phyloP scores from a whole-genome alignment of 2,329 filamentous ascomycete genomes.

The Aspergillus texensis region DNA sequence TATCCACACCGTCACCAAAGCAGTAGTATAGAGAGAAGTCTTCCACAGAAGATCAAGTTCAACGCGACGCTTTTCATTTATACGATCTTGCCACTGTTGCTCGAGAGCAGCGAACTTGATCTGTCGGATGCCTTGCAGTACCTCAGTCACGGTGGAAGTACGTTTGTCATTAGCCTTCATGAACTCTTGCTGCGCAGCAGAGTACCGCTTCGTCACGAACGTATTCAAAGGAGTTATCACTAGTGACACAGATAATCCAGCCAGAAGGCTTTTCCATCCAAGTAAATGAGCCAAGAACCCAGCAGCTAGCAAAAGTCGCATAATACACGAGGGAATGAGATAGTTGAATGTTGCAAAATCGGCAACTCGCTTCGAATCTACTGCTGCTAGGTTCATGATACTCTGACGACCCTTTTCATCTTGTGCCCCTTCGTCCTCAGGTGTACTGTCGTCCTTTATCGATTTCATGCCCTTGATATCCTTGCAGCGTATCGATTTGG shows the following conservation, averaged over 20 bases:
- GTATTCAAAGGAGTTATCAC: constrained; percentile 69
- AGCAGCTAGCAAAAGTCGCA: constrained; percentile 66
- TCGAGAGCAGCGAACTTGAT: constrained; percentile 82
- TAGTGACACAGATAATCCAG: constrained; percentile 65
- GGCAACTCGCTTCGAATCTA: constrained; percentile 69
- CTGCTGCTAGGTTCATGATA: constrained; percentile 76
- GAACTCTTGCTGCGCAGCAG: constrained; percentile 64
- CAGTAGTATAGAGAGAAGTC: constrained; percentile 65
- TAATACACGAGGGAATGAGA: constrained; percentile 63
- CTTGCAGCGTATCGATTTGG: constrained; percentile 75
- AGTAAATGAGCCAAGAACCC: constrained; percentile 67
- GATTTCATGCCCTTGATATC: constrained; percentile 55
- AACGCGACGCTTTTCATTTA: constrained; percentile 62
- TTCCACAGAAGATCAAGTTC: constrained; percentile 69
- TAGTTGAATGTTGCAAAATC: constrained; percentile 69
- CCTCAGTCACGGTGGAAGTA: constrained; percentile 72
- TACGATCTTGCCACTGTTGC: constrained; percentile 71
- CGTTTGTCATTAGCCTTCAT: constrained; percentile 78
- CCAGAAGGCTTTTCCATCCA: constrained; percentile 68
- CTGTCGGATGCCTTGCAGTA: constrained; percentile 74
- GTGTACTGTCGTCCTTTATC: constrained; percentile 49
- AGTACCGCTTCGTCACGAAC: constrained; percentile 65
- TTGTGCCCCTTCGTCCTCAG: constrained; percentile 48
- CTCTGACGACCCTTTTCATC: constrained; percentile 66
- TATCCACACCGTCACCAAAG: constrained; percentile 69